These are phyloP conservation scores for Sporothrix brunneoviolacea DNA, from an alignment of 2,329 filamentous ascomycete genomes.

Conservation along the genomic window DNA sequence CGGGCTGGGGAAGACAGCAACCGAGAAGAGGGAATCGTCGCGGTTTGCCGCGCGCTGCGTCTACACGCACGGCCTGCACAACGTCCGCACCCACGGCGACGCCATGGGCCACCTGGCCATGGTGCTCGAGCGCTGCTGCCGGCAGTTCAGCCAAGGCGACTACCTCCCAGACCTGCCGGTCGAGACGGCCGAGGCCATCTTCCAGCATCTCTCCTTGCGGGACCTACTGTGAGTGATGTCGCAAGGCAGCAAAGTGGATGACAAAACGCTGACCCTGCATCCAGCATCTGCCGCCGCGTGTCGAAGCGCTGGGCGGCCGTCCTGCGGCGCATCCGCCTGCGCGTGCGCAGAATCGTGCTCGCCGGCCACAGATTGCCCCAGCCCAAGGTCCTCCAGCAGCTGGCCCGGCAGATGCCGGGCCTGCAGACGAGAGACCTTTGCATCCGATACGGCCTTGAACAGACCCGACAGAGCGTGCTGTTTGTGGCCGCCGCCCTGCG, in stretches of 20 bases:
- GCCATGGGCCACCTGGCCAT: not conserved
- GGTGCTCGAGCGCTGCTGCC: slow-evolving; percentile 7
- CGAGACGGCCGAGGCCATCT: slow-evolving; percentile 14
- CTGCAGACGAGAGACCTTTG: not conserved
- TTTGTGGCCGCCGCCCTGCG: slow-evolving; percentile 2
- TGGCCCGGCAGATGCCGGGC: slow-evolving; percentile 2
- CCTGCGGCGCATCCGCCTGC: slow-evolving; percentile 1
- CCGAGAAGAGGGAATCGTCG: not conserved
- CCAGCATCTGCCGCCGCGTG: slow-evolving; percentile 5
- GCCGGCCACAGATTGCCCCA: not conserved
- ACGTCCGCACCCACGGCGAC: slow-evolving; percentile 10
- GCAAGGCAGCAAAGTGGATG: too few species aligned
- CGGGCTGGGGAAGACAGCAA: not conserved
- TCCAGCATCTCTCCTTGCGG: slow-evolving; percentile 7
- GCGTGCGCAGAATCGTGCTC: not conserved
- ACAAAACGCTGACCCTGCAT: not conserved
- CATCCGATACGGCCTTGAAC: not conserved
- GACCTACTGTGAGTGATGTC: slow-evolving; percentile 9
- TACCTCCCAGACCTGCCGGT: slow-evolving; percentile 13
- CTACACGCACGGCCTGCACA: slow-evolving; percentile 17
- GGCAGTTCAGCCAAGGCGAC: slow-evolving; percentile 11
- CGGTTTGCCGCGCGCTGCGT: slow-evolving; percentile 16
- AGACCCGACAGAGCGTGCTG: not conserved
- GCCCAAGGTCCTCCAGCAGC: not conserved
- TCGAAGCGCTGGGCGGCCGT: slow-evolving; percentile 8